A percentile compares a stretch with the other conserved stretches of the same genome.
Conservation (phyloP, 2,329 filamentous ascomycete genomes). For the Dactylellina haptotyla region DNA sequence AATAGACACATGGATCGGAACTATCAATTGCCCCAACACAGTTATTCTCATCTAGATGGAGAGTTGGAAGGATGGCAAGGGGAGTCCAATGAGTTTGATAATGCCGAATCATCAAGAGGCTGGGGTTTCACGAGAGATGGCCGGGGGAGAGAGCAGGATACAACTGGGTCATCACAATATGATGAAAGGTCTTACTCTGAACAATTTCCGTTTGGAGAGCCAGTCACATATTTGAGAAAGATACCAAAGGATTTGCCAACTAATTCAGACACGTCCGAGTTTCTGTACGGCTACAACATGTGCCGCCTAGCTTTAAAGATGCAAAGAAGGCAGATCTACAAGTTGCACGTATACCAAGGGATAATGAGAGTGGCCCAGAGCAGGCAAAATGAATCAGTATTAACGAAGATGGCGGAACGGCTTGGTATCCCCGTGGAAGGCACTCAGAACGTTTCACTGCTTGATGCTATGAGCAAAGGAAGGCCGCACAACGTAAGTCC, state of each 20-base stretch:
- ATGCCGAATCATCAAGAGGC: no score
- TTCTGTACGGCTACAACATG: constrained; percentile 42
- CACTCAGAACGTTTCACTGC: constrained; percentile 70
- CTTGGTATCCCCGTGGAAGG: constrained; percentile 68
- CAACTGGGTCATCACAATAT: no score
- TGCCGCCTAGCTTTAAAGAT: constrained; percentile 70
- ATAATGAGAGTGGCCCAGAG: constrained; percentile 66
- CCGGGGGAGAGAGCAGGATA: background rate
- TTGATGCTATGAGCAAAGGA: constrained; percentile 77
- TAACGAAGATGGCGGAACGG: constrained; percentile 65
- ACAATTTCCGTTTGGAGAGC: background rate
- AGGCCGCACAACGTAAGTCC: constrained; percentile 78
- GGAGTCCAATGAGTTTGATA: background rate
- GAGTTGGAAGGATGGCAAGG: constrained; percentile 10
- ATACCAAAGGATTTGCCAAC: constrained; percentile 16
- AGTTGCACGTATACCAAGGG: constrained; percentile 78
- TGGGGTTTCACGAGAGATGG: no score
- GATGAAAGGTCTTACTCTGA: no score
- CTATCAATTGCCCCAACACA: background rate
- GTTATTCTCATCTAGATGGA: constrained; percentile 3
- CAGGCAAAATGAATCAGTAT: constrained; percentile 62
- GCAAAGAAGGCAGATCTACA: constrained; percentile 78
- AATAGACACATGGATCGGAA: background rate
- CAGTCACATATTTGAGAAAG: constrained; percentile 8
- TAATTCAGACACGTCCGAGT: constrained; percentile 18